Conservation (phyloP, 2,329 filamentous ascomycete species). For the Phialocephala sp. region DNA sequence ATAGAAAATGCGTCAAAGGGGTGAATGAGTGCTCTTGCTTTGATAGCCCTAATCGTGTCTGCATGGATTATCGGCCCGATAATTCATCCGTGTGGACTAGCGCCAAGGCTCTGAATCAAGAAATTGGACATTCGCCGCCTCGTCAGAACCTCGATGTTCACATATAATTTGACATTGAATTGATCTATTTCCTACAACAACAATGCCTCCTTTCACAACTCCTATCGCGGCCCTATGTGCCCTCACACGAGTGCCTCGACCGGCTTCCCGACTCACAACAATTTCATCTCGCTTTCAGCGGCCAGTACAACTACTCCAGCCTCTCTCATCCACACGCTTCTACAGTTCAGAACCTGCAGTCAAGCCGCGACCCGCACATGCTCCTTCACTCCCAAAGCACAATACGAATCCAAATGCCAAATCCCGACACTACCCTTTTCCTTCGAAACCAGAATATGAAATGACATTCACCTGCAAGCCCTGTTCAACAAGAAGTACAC, state of each 20-base stretch:
- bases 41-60: neutral
- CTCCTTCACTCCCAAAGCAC: neutral
- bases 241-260: neutral
- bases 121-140: slow-evolving; percentile 13
- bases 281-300: neutral
- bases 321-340: neutral
- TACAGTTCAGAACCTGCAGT: slow-evolving; percentile 11
- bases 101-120: neutral
- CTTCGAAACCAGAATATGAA: slow-evolving; percentile 71
- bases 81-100: slow-evolving; percentile 11
- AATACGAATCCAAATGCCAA: neutral
- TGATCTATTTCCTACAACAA: neutral
- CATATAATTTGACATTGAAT: neutral
- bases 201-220: neutral
- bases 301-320: neutral
- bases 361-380: neutral
- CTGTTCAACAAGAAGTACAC: slow-evolving; percentile 79
- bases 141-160: neutral
- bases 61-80: slow-evolving; percentile 10
- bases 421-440: slow-evolving; percentile 2
- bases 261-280: slow-evolving; percentile 1
- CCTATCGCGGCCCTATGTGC: neutral
- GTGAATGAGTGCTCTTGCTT: neutral
- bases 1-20: neutral
- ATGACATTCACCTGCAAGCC: slow-evolving; percentile 93